Base-by-base conservation (phyloP, 2,329 filamentous ascomycete genomes). In the Beauveria scarabaeidicola region DNA sequence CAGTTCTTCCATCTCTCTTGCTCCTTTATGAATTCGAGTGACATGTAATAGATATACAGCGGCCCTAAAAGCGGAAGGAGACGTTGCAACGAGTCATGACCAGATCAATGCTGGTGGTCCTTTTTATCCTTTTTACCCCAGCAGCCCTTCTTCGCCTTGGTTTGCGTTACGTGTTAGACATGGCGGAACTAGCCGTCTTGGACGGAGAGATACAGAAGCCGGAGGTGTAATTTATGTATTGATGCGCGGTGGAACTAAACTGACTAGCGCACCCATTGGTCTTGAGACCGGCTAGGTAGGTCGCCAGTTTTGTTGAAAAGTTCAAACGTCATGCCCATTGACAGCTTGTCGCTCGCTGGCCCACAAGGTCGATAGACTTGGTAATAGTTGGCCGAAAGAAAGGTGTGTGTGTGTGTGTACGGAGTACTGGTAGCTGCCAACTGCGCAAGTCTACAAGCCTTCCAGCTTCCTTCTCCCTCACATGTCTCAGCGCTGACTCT, bases 211-310 rank as follows among this genome's bases (percentile, higher is more conserved):
- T 9, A 51, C 36, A 58, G 38, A 58, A 58, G 10, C 21, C 29
- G 32, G 43, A 46, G 15, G 27, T 27, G 32, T 15, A 40, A 17
- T 27, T 47, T 9, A 50, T 50, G 36, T 36, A 15, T 36, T 36
- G 32, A 48, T 57, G 25, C 44, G 13, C 13, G 3, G 54, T 36
- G 44, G 36, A 52, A 52, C 55, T 44, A 52, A 21, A 6, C 19
- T 59, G 57, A 53, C 50, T 59, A 59, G 57, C 21, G 40, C 36
- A 19, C 55, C 17, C 44, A 48, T 44, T 15, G 19, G 44, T 48
- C 54, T 44, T 25, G 32, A 43, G 32, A 43, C 46, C n/a, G 43
- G 41, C 32, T 43, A 38, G 32, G 21, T 43, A 47, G 41, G 41
- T 47, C 10, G 41, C 43, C 29, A 55, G 41, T 46, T 46, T 38